Evolutionary conservation across 1,284 basidiomycete species (phyloP), one percentile per base, ranked within the genome.

Genomic region (Boletus calvinii): DNA sequence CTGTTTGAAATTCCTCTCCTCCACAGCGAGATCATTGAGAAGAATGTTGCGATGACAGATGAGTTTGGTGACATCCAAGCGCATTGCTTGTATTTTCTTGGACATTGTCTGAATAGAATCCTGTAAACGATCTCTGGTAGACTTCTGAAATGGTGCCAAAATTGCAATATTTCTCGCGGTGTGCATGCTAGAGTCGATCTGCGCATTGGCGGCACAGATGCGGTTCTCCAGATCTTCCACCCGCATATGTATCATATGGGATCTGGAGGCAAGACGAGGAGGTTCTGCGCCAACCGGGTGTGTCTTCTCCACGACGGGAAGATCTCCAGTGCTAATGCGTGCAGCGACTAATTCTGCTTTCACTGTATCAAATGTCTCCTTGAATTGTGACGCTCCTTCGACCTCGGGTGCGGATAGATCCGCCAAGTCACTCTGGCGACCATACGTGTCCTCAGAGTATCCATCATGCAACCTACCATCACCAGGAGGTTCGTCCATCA

Each of bases 111-210:
- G 83, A 15, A 94, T 74, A 5, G 84, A 76, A 26, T 72, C 61
- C 24, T 83, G 74, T 32, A 98, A 77, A 41, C 86, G 79, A 56
- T 92, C 90, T 41, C 92, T 83, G 2, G 93, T 94, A 6, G 85
- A 75, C 48, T 82, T 82, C 63, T 89, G 90, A 69, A 98, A 95
- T 2, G 95, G 93, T 8, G 92, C 89, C 43, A 97, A 76, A 46
- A 90, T 81, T 2, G 85, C 86, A n/a, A 97, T 77, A 62, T 94
- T 95, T 38, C 88, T 84, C 17, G 89, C 83, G 36, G 88, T 72
- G 24, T 88, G 83, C 63, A 94, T 73, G 59, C 89, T 81, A 12
- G 79, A 72, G 43, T 88, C 81, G n/a, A 97, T 80, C 53, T 83
- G 79, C 0, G 75, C 66, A 59, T 85, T 83, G n/a, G 78, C 73